These are phyloP conservation scores for Kuraishia cidri DNA, from an alignment of 805 yeast genomes.

Conservation along the genomic window DNA sequence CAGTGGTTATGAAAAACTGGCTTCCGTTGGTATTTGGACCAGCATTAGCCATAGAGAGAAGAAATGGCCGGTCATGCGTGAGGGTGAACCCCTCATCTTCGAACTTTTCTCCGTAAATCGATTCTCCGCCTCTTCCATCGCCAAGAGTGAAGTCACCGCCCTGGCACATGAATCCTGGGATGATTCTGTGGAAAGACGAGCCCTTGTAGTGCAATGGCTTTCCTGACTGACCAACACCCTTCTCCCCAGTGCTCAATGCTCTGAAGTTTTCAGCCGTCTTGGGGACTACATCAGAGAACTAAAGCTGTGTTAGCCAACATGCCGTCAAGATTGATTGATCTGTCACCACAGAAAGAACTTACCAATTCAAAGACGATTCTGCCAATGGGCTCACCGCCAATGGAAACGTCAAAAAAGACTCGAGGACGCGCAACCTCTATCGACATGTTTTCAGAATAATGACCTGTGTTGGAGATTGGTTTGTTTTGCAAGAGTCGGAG, in stretches of 20 bases:
- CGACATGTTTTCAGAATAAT: too few relatives aligned
- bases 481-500: too few relatives aligned
- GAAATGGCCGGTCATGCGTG: conserved; percentile 76
- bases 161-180: conserved; percentile 84
- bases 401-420: conserved; percentile 72
- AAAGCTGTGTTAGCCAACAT: background rate
- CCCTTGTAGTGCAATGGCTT: conserved; percentile 69
- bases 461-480: too few relatives aligned
- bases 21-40: conserved; percentile 96
- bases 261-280: conserved; percentile 87
- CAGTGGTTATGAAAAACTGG: conserved; percentile 91
- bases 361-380: conserved; percentile 70
- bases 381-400: conserved; percentile 63
- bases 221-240: conserved; percentile 55
- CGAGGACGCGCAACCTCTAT: too few relatives aligned
- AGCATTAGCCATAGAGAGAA: conserved; percentile 94
- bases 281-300: conserved; percentile 64
- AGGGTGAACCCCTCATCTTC: conserved; percentile 83
- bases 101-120: conserved; percentile 76
- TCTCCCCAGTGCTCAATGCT: conserved; percentile 84
- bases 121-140: conserved; percentile 75
- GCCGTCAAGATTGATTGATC: too few relatives aligned
- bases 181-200: conserved; percentile 89
- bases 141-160: conserved; percentile 86
- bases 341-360: conserved; percentile 13